These are phyloP conservation scores for Aspergillus flavus DNA, from an alignment of 2,329 filamentous ascomycete species.

Conservation along the genomic window DNA sequence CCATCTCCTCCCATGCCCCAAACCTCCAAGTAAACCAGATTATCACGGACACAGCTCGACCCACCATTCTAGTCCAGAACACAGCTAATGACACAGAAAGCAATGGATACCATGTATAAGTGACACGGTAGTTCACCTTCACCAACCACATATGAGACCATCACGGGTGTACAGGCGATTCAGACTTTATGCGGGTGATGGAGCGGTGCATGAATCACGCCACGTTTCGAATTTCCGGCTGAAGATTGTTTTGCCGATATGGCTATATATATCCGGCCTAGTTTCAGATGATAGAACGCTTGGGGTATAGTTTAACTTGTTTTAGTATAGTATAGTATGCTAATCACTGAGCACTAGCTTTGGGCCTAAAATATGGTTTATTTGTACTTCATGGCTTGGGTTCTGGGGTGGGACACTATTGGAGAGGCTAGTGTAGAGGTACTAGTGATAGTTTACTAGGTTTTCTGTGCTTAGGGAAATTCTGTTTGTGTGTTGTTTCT, in stretches of 20 bases:
- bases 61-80: no score
- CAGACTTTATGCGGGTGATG: no score
- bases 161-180: neutral
- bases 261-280: neutral
- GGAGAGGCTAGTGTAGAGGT: neutral
- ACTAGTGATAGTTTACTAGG: neutral
- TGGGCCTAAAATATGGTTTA: neutral
- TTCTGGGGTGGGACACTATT: neutral
- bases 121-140: neutral
- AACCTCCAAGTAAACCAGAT: neutral
- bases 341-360: neutral
- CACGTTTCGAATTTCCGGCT: neutral
- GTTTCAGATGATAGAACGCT: neutral
- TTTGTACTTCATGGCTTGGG: neutral
- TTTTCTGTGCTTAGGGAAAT: neutral
- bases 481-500: no score
- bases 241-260: neutral
- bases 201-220: neutral
- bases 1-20: neutral
- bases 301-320: neutral
- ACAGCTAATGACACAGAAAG: neutral
- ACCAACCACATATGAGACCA: neutral
- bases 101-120: no score
- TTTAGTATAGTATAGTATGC: neutral
- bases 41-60: neutral